phyloP scores from a whole-genome alignment of 495 filamentous ascomycete genomes.

The Penicillium coprophilum region DNA sequence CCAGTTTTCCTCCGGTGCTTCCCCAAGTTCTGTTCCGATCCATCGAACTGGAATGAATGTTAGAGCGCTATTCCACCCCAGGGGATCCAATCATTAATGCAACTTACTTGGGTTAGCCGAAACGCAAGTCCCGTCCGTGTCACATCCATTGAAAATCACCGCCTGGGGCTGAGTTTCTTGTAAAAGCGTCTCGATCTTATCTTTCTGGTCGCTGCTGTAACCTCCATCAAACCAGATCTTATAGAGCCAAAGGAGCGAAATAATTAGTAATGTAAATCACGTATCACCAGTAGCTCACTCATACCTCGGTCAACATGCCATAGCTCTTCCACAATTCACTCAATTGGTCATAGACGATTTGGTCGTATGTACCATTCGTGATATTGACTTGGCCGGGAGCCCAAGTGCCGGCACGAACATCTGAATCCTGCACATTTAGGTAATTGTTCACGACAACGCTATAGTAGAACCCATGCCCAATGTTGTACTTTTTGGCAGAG shows the following conservation, averaged over 20 bases:
- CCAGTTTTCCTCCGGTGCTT: constrained; percentile 16
- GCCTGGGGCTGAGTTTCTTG: constrained; percentile 12
- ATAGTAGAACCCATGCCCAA: constrained; percentile 18
- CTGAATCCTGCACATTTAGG: constrained; percentile 16
- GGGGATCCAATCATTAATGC: neutral
- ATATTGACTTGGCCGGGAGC: constrained; percentile 14
- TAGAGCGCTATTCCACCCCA: neutral
- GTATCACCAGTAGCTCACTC: neutral
- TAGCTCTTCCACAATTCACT: constrained; percentile 14
- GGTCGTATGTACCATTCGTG: constrained; percentile 15
- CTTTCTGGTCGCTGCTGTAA: constrained; percentile 11
- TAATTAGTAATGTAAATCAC: neutral
- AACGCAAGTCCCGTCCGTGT: constrained; percentile 11
- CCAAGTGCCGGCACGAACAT: constrained; percentile 8
- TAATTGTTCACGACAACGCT: constrained; percentile 14
- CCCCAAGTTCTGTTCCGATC: constrained; percentile 14
- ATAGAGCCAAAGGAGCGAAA: neutral
- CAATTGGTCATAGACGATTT: constrained; percentile 15
- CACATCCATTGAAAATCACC: constrained; percentile 15
- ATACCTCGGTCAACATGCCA: constrained; percentile 13
- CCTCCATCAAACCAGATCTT: constrained; percentile 19
- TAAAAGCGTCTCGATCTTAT: constrained; percentile 10
- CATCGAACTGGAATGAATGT: constrained; percentile 8
- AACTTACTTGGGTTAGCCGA: constrained; percentile 11
- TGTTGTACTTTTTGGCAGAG: constrained; percentile 11